Conservation (phyloP, 2,329 filamentous ascomycete species). For the Alternaria tenuissima region DNA sequence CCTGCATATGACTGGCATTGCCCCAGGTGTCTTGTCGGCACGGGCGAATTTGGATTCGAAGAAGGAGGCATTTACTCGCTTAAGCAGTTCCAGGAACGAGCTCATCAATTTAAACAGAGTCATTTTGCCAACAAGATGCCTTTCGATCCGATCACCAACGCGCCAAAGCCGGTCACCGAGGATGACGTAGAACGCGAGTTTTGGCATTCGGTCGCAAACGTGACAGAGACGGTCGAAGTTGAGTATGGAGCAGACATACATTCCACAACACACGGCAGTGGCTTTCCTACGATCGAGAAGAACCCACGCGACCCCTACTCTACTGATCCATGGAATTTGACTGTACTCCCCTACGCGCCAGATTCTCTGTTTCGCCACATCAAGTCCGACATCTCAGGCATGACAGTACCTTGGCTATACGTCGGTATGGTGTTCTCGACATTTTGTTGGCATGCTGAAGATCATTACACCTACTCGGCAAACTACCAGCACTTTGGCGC, state of each 20-base stretch:
- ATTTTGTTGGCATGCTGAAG: conserved; percentile 99
- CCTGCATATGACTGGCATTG: conserved; percentile 96
- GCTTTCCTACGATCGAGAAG: conserved; percentile 92
- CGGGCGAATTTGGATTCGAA: conserved; percentile 96
- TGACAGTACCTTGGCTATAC: conserved; percentile 99
- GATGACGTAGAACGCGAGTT: conserved; percentile 97
- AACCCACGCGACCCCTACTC: conserved; percentile 88
- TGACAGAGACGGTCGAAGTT: conserved; percentile 95
- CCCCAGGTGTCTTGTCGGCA: conserved; percentile 90
- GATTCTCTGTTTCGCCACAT: conserved; percentile 97
- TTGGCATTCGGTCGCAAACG: conserved; percentile 91
- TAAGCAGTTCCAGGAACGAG: conserved; percentile 95
- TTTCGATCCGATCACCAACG: conserved; percentile 83
- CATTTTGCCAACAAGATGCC: conserved; percentile 94
- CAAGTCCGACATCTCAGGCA: conserved; percentile 97
- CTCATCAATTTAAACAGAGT: conserved; percentile 90
- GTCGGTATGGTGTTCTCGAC: conserved; percentile 99
- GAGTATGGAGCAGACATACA: conserved; percentile 99
- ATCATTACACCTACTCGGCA: conserved; percentile 96
- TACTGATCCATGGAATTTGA: conserved; percentile 94
- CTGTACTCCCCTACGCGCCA: conserved; percentile 85
- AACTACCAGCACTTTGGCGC: conserved; percentile 99
- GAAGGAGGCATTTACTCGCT: conserved; percentile 96
- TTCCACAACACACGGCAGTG: conserved; percentile 95
- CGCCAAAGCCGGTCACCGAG: conserved; percentile 82